Evolutionary conservation across 345 rosid species (phyloP), one percentile per base, ranked within the genome.

Genomic region (Erodium maritimum): DNA sequence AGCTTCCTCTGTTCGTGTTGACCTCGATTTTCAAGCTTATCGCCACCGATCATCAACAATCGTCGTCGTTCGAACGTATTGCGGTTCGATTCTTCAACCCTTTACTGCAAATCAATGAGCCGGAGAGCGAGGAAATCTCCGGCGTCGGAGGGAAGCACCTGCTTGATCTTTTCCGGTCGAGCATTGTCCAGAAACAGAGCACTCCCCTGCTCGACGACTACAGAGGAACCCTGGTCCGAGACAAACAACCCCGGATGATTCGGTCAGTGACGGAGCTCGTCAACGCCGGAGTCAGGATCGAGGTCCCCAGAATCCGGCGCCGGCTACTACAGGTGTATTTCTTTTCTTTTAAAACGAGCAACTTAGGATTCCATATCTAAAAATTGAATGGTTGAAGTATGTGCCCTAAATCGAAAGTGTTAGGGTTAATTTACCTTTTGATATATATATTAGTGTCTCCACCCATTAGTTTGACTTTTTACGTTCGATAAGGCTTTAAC

Each of bases 151-250:
- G 34, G 20, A 54, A 51, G 7, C 75, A 74, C 19, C 61, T 70
- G 22, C 64, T 70, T 7, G 72, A 74, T 53, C 65, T 74, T 23
- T 70, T 74, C 59, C 68, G 71, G 1, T 56, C 63, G 11, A 24
- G 72, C 37, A 21, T 74, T 55, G 67, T 70, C 55, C 73, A 20
- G 50, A 24, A 21, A 53, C 8, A 52, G 9, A 18, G 19, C 33
- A 25, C 3, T 25, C 7, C 33, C 33, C 33, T 25, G 33, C 7
- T 25, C 4, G 33, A 25, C 33, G 33, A 25, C 33, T 25, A 2
- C 33, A 25, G 33, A 25, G 33, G 33, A 7, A 25, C 33, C 7
- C 57, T 21, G 19, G 42, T 17, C 19, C 7, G 50, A 58, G 0
- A 42, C 21, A 51, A 23, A 55, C 67, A 55, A 24, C 19, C 0